These are phyloP conservation scores for Suaeda aralocaspica DNA, from an alignment of 148 eudicot species.

Conservation along the genomic window DNA sequence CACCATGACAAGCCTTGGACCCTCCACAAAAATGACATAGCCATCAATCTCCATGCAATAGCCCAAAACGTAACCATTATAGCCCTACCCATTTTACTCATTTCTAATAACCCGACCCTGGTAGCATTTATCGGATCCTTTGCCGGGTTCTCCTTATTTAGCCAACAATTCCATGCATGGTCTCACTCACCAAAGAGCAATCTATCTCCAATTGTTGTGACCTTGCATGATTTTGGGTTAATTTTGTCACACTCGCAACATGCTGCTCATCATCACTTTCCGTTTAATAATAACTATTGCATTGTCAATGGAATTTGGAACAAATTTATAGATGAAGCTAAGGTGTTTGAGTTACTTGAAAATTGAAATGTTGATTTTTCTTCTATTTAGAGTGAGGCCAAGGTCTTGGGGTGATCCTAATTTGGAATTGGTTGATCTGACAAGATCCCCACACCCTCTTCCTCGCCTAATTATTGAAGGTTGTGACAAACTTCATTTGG, in stretches of 20 bases:
- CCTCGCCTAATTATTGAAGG: too few species aligned
- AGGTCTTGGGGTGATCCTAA: conserved; percentile 81
- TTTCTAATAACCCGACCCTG: conserved; percentile 35
- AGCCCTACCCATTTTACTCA: conserved; percentile 52
- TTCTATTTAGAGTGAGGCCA: conserved; percentile 62
- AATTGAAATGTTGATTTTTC: conserved; percentile 64
- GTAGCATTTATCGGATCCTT: conserved; percentile 48
- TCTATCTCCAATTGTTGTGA: conserved; percentile 56
- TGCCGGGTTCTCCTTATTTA: conserved; percentile 72
- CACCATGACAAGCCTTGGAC: conserved; percentile 86
- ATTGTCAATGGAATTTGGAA: conserved; percentile 89
- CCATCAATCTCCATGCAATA: conserved; percentile 59
- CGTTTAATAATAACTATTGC: conserved; percentile 72
- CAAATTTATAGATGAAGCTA: conserved; percentile 49
- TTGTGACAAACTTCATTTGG: too few species aligned
- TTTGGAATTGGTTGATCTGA: conserved; percentile 52
- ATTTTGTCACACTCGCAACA: conserved; percentile 61
- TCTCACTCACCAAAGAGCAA: conserved; percentile 74
- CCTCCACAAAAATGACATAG: conserved; percentile 56
- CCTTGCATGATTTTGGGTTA: conserved; percentile 63
- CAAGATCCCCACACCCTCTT: too few species aligned
- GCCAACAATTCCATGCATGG: conserved; percentile 93
- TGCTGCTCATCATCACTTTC: conserved; percentile 63
- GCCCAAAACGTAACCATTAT: conserved; percentile 45
- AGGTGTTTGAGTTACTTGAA: conserved; percentile 60